phyloP scores from a whole-genome alignment of 2,329 filamentous ascomycete genomes.

The Xylariaceae sp. region DNA sequence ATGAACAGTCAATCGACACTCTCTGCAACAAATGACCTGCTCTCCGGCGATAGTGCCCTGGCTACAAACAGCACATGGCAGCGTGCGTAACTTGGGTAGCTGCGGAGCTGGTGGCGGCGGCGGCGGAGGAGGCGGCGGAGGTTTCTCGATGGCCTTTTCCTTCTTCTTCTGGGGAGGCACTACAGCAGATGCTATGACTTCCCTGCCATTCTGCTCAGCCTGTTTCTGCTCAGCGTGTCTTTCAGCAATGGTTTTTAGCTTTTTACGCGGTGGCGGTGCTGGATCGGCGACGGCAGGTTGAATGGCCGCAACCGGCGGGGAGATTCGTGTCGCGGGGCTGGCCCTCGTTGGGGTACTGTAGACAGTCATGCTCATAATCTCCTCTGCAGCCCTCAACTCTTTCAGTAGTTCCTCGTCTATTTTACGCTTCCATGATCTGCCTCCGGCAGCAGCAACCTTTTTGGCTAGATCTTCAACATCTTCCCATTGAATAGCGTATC shows the following conservation, averaged over 20 bases:
- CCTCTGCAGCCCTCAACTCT: conserved; percentile 61
- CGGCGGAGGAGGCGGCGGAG: conserved; percentile 47
- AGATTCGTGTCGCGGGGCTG: conserved; percentile 28
- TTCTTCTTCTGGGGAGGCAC: conserved; percentile 49
- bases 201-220: conserved; percentile 41
- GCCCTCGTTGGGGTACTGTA: conserved; percentile 32
- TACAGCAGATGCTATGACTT: conserved; percentile 40
- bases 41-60: conserved; percentile 66
- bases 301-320: conserved; percentile 28
- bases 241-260: conserved; percentile 52
- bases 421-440: conserved; percentile 78
- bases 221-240: conserved; percentile 48
- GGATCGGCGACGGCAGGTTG: conserved; percentile 42
- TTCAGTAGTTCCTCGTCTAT: conserved; percentile 87
- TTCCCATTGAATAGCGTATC: conserved; percentile 94
- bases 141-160: conserved; percentile 53
- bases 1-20: conserved; percentile 89
- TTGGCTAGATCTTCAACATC: conserved; percentile 86
- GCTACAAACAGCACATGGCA: conserved; percentile 83
- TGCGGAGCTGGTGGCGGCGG: conserved; percentile 53
- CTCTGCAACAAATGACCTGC: conserved; percentile 68
- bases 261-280: conserved; percentile 54
- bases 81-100: conserved; percentile 67
- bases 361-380: conserved; percentile 46
- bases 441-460: conserved; percentile 74